Evolutionary conservation across 2,329 filamentous ascomycete species (phyloP).

Genomic region (Arachnomyces sp.): DNA sequence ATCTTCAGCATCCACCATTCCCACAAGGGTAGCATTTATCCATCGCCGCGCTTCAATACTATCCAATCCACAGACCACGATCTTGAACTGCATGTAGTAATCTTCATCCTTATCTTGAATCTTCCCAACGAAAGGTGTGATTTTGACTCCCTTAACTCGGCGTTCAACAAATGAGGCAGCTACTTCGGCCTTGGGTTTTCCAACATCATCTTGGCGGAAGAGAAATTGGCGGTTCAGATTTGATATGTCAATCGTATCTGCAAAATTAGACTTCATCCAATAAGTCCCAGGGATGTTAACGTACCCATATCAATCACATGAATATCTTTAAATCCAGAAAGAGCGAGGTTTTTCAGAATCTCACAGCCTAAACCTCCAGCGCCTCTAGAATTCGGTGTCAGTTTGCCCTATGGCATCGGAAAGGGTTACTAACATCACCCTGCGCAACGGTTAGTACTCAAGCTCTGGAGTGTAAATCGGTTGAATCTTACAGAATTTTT

Average conservation of each 20-base stretch:
- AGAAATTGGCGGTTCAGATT: constrained; percentile 97
- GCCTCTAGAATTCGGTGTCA: constrained; percentile 49
- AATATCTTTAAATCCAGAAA: constrained; percentile 93
- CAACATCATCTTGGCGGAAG: constrained; percentile 84
- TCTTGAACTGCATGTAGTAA: constrained; percentile 95
- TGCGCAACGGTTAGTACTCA: constrained; percentile 9
- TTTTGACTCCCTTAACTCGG: constrained; percentile 80
- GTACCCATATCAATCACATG: constrained; percentile 97
- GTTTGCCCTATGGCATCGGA: neutral
- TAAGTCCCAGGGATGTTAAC: constrained; percentile 15
- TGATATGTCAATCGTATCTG: constrained; percentile 95
- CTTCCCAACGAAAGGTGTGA: constrained; percentile 86
- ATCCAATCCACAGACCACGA: constrained; percentile 89
- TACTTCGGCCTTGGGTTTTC: constrained; percentile 86
- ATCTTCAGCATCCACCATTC: constrained; percentile 77
- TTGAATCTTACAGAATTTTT: constrained; percentile 60
- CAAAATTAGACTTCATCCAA: neutral
- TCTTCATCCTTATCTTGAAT: constrained; percentile 96
- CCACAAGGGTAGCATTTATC: constrained; percentile 92
- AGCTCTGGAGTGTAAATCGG: constrained; percentile 1
- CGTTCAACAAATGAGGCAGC: constrained; percentile 86
- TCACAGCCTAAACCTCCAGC: constrained; percentile 93
- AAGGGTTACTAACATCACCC: constrained; percentile 25
- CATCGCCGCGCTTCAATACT: constrained; percentile 95
- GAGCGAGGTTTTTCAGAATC: constrained; percentile 88